Conservation (phyloP, 1,284 basidiomycete species). For the Ceratorhiza oryzae-sativae region DNA sequence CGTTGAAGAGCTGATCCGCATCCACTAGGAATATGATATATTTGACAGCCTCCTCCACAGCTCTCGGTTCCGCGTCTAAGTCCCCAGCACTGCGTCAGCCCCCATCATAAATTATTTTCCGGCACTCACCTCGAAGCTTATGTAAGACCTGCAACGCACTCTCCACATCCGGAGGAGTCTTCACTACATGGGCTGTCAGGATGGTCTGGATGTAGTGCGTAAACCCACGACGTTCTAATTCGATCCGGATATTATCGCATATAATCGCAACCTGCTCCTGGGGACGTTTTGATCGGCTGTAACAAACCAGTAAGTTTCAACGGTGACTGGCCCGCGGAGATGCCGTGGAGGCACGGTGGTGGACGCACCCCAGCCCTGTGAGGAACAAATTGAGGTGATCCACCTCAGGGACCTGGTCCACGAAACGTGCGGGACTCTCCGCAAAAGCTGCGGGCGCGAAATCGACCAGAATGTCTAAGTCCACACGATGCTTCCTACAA, state of each 20-base stretch:
- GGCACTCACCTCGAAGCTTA: constrained; percentile 76
- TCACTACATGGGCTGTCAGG: constrained; percentile 91
- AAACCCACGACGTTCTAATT: constrained; percentile 76
- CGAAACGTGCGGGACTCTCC: constrained; percentile 66
- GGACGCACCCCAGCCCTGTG: constrained; percentile 77
- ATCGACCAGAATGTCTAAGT: constrained; percentile 87
- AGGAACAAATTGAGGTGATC: constrained; percentile 96
- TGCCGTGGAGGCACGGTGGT: neutral
- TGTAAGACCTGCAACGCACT: constrained; percentile 65
- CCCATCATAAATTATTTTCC: constrained; percentile 7
- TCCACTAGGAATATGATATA: constrained; percentile 99
- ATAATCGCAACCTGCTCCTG: constrained; percentile 69
- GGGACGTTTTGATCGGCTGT: constrained; percentile 64
- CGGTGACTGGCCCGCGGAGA: neutral
- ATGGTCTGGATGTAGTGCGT: constrained; percentile 89
- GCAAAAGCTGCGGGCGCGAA: constrained; percentile 77
- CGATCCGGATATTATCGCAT: constrained; percentile 79
- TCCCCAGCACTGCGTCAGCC: neutral
- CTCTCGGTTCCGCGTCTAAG: constrained; percentile 70
- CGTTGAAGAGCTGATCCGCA: constrained; percentile 90
- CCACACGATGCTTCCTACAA: constrained; percentile 93
- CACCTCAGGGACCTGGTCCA: constrained; percentile 86
- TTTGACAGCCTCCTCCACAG: constrained; percentile 95
- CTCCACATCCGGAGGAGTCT: constrained; percentile 91
- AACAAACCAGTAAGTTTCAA: neutral